phyloP scores from a whole-genome alignment of 2,329 filamentous ascomycete genomes.

The Talaromyces marneffei region DNA sequence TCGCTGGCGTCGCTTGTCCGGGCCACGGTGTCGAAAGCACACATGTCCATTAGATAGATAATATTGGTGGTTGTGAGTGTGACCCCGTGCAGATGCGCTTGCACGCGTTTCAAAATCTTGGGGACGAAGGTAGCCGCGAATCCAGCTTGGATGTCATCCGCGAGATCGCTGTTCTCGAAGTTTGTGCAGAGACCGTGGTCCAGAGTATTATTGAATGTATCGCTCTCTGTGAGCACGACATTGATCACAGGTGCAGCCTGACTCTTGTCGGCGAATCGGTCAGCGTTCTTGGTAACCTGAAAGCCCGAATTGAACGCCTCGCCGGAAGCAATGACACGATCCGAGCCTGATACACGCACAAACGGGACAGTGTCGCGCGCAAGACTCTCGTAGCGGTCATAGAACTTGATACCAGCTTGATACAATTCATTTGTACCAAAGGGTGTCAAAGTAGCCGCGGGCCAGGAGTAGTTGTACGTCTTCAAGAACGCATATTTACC shows the following conservation, averaged over 20 bases:
- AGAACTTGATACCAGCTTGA: constrained; percentile 71
- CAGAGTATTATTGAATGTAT: constrained; percentile 71
- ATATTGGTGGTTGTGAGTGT: constrained; percentile 59
- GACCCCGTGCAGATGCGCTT: constrained; percentile 61
- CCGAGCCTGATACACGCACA: constrained; percentile 61
- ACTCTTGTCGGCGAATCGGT: constrained; percentile 30
- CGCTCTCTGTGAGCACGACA: constrained; percentile 59
- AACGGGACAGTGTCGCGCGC: constrained; percentile 58
- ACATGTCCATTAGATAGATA: constrained; percentile 77
- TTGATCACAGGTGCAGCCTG: constrained; percentile 53
- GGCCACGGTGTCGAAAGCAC: constrained; percentile 73
- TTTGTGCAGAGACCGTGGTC: constrained; percentile 65
- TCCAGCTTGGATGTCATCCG: constrained; percentile 44
- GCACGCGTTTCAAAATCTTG: constrained; percentile 62
- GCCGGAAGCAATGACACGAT: constrained; percentile 68
- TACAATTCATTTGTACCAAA: constrained; percentile 66
- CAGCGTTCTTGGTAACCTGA: constrained; percentile 49
- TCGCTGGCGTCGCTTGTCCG: constrained; percentile 39
- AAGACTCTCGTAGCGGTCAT: constrained; percentile 62
- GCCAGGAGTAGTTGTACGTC: constrained; percentile 65
- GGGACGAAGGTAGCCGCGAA: constrained; percentile 63
- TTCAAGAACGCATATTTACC: constrained; percentile 65
- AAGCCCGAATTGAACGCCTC: constrained; percentile 71
- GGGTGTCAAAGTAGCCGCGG: constrained; percentile 61
- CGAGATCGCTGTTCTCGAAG: constrained; percentile 57